Conservation (phyloP, 2,329 filamentous ascomycete species). For the Shiraia sp. region DNA sequence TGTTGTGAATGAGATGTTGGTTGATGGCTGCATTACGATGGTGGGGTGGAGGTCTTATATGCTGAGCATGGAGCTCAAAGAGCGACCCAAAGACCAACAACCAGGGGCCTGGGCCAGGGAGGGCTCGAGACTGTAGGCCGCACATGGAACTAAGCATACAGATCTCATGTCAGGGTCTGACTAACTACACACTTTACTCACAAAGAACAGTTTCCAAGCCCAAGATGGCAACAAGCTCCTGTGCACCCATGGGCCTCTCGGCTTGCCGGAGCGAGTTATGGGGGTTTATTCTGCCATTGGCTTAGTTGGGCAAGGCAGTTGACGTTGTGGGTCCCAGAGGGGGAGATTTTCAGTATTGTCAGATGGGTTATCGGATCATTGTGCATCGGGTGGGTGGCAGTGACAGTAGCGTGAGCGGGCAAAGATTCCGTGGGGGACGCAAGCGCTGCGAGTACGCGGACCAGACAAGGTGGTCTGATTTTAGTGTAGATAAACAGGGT, state of each 20-base stretch:
- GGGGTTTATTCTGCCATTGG: slow-evolving; percentile 9
- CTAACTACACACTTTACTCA: slow-evolving; percentile 8
- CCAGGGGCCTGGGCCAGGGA: too few relatives aligned
- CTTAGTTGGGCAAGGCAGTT: slow-evolving; percentile 9
- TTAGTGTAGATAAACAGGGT: slow-evolving; percentile 16
- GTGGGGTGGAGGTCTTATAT: neutral
- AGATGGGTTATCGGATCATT: slow-evolving; percentile 36
- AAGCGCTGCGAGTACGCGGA: slow-evolving; percentile 7
- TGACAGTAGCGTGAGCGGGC: slow-evolving; percentile 20
- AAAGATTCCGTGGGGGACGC: slow-evolving; percentile 6
- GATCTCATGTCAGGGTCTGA: slow-evolving; percentile 10
- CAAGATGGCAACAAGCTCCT: slow-evolving; percentile 17
- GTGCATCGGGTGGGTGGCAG: slow-evolving; percentile 35
- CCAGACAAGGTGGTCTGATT: slow-evolving; percentile 18
- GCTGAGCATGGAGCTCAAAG: too few relatives aligned
- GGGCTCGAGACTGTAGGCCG: neutral
- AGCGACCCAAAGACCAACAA: too few relatives aligned
- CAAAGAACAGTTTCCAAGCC: slow-evolving; percentile 6
- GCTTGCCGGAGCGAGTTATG: slow-evolving; percentile 21
- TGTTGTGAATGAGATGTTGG: slow-evolving; percentile 10
- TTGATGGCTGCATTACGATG: slow-evolving; percentile 5
- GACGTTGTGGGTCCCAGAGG: slow-evolving; percentile 26
- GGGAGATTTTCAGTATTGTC: slow-evolving; percentile 19
- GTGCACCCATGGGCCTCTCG: slow-evolving; percentile 24
- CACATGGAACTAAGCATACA: neutral